Evolutionary conservation across 495 filamentous ascomycete species (phyloP), one percentile per base, ranked within the genome.

Genomic region (Barbatosphaeria neglecta): DNA sequence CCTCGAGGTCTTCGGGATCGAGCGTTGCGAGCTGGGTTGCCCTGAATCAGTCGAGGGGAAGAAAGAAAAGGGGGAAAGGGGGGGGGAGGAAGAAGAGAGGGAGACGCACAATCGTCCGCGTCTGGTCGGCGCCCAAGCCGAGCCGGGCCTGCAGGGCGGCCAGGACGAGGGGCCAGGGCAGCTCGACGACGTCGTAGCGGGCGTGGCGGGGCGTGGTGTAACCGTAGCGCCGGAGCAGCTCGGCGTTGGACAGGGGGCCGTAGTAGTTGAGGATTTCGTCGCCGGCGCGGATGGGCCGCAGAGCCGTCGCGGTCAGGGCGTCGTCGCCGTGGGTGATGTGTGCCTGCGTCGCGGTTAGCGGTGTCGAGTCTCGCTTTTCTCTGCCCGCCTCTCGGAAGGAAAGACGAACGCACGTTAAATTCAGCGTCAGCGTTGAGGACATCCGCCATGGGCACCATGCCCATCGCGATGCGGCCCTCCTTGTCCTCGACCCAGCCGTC

Each of bases 391-490:
- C 11, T 16, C 11, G 13, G 5, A 13, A 6, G 13, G 4, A n/a
- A 16, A 39, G 38, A 24, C 48, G 50, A 39, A 58, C 61, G 51
- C 38, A 65, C 62, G 48, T 94, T 93, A 44, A 80, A 80, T 52
- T 86, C 80, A 2, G 84, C 87, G 59, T 97, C 86, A 1, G 90
- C 90, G 57, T 97, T 97, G 11, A 95, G 75, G 51, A 95, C 80
- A 60, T 97, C 90, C 2, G 90, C 90, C 61, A 97, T 69, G 15
- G 90, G 89, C 9, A 97, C 83, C 87, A 97, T 90, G 38, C 84
- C 87, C 60, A 94, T 86, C 45, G 66, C 65, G 4, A 64, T 62
- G 11, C 66, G 63, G 44, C 81, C 81, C 22, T 83, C 83, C 47
- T 84, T 79, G 16, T 83, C 82, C 47, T 81, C 75, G 38, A 85